phyloP scores from a whole-genome alignment of 768 basidiomycete genomes.

The Paxillus involutus region DNA sequence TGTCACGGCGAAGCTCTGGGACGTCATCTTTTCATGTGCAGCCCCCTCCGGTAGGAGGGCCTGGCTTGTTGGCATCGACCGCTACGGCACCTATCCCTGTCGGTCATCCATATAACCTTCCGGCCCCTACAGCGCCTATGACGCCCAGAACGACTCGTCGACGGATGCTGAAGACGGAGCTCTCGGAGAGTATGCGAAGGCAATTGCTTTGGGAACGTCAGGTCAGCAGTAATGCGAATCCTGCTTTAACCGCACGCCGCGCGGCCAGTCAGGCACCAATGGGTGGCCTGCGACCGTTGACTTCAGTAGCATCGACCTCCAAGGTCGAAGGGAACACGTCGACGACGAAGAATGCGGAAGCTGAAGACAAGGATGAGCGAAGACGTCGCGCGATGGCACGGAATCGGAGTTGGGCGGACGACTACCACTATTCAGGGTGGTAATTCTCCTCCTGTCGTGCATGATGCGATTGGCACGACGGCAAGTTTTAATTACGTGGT shows the following conservation, averaged over 20 bases:
- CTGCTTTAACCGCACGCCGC: slow-evolving; percentile 36
- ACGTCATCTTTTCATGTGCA: slow-evolving; percentile 22
- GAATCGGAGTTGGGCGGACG: slow-evolving; percentile 68
- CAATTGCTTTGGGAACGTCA: slow-evolving; percentile 83
- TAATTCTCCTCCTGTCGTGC: slow-evolving; percentile 23
- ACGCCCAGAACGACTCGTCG: slow-evolving; percentile 85
- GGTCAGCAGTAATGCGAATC: slow-evolving; percentile 51
- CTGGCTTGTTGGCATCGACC: slow-evolving; percentile 26
- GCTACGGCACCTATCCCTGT: slow-evolving; percentile 59
- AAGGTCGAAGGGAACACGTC: slow-evolving; percentile 18
- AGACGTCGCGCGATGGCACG: slow-evolving; percentile 49
- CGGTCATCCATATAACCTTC: slow-evolving; percentile 71
- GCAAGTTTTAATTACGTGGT: slow-evolving; percentile 23
- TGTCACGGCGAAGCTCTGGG: slow-evolving; percentile 43
- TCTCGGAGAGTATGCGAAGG: slow-evolving; percentile 80
- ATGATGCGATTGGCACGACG: slow-evolving; percentile 11
- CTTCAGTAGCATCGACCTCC: slow-evolving; percentile 27
- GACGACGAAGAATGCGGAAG: slow-evolving; percentile 16
- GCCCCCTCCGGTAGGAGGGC: slow-evolving; percentile 12
- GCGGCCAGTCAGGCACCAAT: slow-evolving; percentile 27
- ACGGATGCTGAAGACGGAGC: slow-evolving; percentile 80
- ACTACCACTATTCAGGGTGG: slow-evolving; percentile 69
- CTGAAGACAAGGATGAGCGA: slow-evolving; percentile 41
- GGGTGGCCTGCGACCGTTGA: slow-evolving; percentile 34
- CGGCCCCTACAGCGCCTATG: slow-evolving; percentile 61